phyloP scores from a whole-genome alignment of 495 filamentous ascomycete genomes.

The Haplographium delicatum region DNA sequence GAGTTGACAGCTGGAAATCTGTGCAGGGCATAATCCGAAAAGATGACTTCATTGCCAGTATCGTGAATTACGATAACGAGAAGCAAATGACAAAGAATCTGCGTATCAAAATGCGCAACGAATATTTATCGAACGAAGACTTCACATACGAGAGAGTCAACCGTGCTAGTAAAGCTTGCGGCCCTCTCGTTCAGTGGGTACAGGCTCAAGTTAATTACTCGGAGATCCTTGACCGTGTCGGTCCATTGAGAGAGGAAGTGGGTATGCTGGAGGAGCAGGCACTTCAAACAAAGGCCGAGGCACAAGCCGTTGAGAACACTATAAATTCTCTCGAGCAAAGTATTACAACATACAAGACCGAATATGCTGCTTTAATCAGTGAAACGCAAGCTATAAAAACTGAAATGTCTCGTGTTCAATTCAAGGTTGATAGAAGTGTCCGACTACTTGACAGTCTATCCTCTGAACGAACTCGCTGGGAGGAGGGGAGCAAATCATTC shows the following conservation, averaged over 20 bases:
- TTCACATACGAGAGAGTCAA: conserved; percentile 96
- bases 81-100: conserved; percentile 82
- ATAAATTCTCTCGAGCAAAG: conserved; percentile 80
- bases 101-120: conserved; percentile 83
- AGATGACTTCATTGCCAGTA: conserved; percentile 97
- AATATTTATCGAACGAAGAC: conserved; percentile 85
- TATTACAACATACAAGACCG: conserved; percentile 93
- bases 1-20: conserved; percentile 81
- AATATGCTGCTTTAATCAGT: conserved; percentile 94
- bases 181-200: conserved; percentile 95
- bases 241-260: conserved; percentile 89
- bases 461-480: conserved; percentile 89
- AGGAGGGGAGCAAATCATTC: conserved; percentile 94
- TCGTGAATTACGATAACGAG: conserved; percentile 96
- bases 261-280: conserved; percentile 79
- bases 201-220: conserved; percentile 96
- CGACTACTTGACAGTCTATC: conserved; percentile 90
- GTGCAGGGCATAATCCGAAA: conserved; percentile 81
- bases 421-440: conserved; percentile 95
- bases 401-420: conserved; percentile 93
- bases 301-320: conserved; percentile 83
- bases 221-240: conserved; percentile 91
- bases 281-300: conserved; percentile 88
- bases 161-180: conserved; percentile 92
- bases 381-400: conserved; percentile 96